These are phyloP conservation scores for Candida montana DNA, from an alignment of 805 yeast genomes.

Conservation along the genomic window DNA sequence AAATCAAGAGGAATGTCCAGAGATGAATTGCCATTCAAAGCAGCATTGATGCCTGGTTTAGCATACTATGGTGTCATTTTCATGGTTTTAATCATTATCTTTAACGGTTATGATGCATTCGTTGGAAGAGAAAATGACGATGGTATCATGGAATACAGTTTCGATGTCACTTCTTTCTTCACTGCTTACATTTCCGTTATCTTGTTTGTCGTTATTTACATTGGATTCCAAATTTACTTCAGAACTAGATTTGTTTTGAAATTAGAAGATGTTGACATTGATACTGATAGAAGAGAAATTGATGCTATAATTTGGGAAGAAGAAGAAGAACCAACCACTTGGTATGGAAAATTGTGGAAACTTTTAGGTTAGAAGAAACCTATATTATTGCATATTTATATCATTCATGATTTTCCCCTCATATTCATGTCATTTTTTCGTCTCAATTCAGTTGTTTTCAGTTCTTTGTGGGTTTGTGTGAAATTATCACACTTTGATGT, in stretches of 20 bases:
- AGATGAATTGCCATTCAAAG: constrained; percentile 69
- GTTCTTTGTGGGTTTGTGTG: too few relatives aligned
- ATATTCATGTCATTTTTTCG: too few relatives aligned
- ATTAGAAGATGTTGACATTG: constrained; percentile 62
- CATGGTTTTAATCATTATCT: constrained; percentile 51
- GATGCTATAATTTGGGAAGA: constrained; percentile 59
- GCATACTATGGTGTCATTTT: constrained; percentile 60
- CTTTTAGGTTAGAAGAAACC: not conserved
- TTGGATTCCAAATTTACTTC: constrained; percentile 47
- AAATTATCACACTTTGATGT: too few relatives aligned
- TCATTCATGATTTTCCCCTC: too few relatives aligned
- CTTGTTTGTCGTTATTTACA: constrained; percentile 50
- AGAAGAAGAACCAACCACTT: constrained; percentile 37
- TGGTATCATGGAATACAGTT: not conserved
- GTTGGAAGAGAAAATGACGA: not conserved
- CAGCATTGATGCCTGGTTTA: constrained; percentile 57
- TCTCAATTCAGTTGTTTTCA: too few relatives aligned
- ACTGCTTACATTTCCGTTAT: constrained; percentile 68
- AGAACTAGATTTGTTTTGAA: constrained; percentile 41
- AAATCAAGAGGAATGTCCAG: constrained; percentile 59
- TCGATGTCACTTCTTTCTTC: constrained; percentile 26
- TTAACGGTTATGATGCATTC: constrained; percentile 63
- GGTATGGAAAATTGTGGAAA: constrained; percentile 53
- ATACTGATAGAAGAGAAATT: constrained; percentile 57
- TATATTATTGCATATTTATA: too few relatives aligned